Conservation (phyloP, 352 stramenopile species). For the Globisporangium paroecandrum region DNA sequence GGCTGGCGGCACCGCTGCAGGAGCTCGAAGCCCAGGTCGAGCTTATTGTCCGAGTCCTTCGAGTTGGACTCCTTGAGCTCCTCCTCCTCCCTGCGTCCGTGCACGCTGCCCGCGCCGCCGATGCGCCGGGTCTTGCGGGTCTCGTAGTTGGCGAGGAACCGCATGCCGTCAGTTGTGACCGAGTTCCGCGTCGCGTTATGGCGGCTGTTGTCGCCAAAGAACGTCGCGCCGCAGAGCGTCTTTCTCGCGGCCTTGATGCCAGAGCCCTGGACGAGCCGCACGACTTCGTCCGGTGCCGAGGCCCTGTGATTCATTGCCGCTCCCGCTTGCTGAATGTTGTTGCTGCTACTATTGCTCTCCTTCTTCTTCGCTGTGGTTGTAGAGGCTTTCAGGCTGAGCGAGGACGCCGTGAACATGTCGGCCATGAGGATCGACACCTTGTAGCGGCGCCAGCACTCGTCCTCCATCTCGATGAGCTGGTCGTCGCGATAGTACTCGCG, state of each 20-base stretch:
- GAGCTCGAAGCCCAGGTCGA: slow-evolving; percentile 54
- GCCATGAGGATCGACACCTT: slow-evolving; percentile 64
- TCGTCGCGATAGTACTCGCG: slow-evolving; percentile 46
- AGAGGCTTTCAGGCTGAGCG: background rate
- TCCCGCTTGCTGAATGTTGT: background rate
- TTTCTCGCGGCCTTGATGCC: slow-evolving; percentile 29
- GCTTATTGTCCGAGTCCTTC: slow-evolving; percentile 52
- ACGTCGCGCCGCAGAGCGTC: slow-evolving; percentile 35
- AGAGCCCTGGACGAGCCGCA: slow-evolving; percentile 8
- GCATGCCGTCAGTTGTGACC: slow-evolving; percentile 55
- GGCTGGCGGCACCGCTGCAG: slow-evolving; percentile 47
- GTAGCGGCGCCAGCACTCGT: slow-evolving; percentile 71
- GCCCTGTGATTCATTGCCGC: background rate
- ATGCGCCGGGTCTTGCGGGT: slow-evolving; percentile 22
- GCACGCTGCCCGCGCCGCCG: slow-evolving; percentile 6
- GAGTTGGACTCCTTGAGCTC: slow-evolving; percentile 60
- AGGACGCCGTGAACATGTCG: slow-evolving; percentile 25
- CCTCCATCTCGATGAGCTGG: slow-evolving; percentile 56
- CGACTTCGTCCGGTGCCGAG: background rate
- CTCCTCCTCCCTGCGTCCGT: slow-evolving; percentile 3
- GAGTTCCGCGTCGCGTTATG: slow-evolving; percentile 25
- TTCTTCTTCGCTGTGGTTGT: background rate
- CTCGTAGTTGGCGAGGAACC: slow-evolving; percentile 57
- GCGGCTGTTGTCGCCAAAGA: slow-evolving; percentile 21
- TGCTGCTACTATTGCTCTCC: background rate